Evolutionary conservation across 305 asterid genomes (phyloP), one percentile per base, ranked within the genome.

Genomic region (Fraxinus paxiana): DNA sequence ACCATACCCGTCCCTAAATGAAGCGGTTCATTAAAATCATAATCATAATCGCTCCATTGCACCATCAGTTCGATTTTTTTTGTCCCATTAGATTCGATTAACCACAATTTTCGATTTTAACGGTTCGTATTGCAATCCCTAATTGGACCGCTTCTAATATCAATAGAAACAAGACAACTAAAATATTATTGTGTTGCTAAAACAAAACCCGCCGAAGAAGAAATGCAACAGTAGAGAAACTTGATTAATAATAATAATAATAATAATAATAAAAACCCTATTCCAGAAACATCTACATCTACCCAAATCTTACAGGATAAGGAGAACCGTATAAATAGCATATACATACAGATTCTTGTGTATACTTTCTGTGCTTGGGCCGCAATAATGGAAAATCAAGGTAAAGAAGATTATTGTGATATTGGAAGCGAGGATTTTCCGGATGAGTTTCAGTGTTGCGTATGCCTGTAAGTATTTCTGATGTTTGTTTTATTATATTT

Each of bases 401-500:
- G 56, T 15, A 65, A 73, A 22, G 82, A 69, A 46, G 81, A 85
- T 30, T 65, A 17, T 12, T 77, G 22, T 2, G 84, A 79, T 1
- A 72, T 33, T 72, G 87, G 82, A 30, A 79, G 31, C 65, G 90
- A 92, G 24, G 90, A 90, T 67, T 79, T 89, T 34, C 89, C 89
- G 41, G 89, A 90, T 43, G 94, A 92, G 69, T 89, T 90, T 38
- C 90, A 83, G 76, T 92, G 97, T 81, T 90, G 89, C 74, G 93
- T 92, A 78, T 92, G 94, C 87, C 80, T 92, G 97, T 92, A 80
- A 88, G 92, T 85, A 22, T 77, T 85, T 73, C 41, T 13, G 2
- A 17, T 48, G 33, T 18, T 41, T 7, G 20, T 41, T 41, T 37
- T 6, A 79, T 80, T 67, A 2, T 30, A 51, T 81, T 38, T 10